Percentiles rank a stretch among this genome's conserved stretches.
These are phyloP conservation scores for Sordariomycetes sp. DNA, from an alignment of 2,329 filamentous ascomycete species.

Conservation along the genomic window DNA sequence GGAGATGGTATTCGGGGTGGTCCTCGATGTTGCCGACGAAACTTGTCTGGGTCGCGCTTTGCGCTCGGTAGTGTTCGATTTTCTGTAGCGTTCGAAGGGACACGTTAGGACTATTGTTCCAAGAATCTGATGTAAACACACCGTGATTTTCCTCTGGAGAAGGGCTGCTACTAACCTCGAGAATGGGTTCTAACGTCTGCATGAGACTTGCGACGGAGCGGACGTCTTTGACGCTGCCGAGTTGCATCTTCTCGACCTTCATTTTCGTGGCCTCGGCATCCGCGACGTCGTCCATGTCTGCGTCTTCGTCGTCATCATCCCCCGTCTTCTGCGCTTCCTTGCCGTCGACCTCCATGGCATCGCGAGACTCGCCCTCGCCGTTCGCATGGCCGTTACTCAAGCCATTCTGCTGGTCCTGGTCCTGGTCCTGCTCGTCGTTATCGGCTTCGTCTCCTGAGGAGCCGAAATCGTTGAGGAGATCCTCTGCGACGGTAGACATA, in stretches of 20 bases:
- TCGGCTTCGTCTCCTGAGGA: conserved; percentile 66
- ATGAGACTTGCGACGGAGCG: conserved; percentile 72
- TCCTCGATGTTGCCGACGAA: conserved; percentile 80
- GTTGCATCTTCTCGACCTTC: conserved; percentile 74
- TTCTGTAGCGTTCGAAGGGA: conserved; percentile 50
- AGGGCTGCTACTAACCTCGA: conserved; percentile 59
- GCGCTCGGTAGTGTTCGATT: conserved; percentile 67
- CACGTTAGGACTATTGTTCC: conserved; percentile 60
- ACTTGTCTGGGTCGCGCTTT: conserved; percentile 54
- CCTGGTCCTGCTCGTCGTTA: conserved; percentile 28
- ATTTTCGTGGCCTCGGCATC: conserved; percentile 64
- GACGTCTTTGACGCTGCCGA: conserved; percentile 66
- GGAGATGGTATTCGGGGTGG: conserved; percentile 80
- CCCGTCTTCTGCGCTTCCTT: conserved; percentile 50
- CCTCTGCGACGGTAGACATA: conserved; percentile 89
- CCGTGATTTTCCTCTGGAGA: conserved; percentile 9
- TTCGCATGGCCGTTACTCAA: conserved; percentile 55
- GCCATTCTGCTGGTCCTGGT: conserved; percentile 27
- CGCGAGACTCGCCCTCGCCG: conserved; percentile 41
- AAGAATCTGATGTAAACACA: conserved; percentile 54
- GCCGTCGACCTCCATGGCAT: conserved; percentile 12
- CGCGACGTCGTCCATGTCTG: conserved; percentile 40
- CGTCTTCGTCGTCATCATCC: conserved; percentile 23
- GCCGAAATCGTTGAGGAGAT: conserved; percentile 68
- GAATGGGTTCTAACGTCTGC: conserved; percentile 69